A percentile compares a stretch with the other conserved stretches of the same genome.
These are phyloP conservation scores for Stachybotrys chartarum DNA, from an alignment of 2,329 filamentous ascomycete genomes.

Conservation along the genomic window DNA sequence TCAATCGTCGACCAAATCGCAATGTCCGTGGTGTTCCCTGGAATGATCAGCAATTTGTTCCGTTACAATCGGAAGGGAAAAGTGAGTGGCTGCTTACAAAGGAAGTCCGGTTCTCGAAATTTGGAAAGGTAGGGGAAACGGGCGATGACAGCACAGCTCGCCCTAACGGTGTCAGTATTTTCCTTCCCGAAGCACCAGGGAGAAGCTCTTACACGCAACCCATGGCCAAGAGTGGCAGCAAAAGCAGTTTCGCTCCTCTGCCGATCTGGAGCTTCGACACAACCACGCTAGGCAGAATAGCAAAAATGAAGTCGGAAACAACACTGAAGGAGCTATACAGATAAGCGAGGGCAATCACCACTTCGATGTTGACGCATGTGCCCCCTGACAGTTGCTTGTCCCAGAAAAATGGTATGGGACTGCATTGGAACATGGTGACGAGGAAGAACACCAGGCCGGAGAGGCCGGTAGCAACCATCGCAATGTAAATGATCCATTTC, in stretches of 20 bases:
- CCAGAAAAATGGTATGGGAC: slow-evolving; percentile 20
- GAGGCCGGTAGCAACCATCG: slow-evolving; percentile 17
- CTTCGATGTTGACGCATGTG: slow-evolving; percentile 21
- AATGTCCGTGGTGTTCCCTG: slow-evolving; percentile 28
- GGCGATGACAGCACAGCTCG: slow-evolving; percentile 30
- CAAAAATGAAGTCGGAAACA: slow-evolving; percentile 38
- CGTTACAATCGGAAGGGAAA: too few relatives aligned
- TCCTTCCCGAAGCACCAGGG: background rate
- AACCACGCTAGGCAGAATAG: slow-evolving; percentile 42
- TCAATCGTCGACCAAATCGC: slow-evolving; percentile 40
- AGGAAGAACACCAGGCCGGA: slow-evolving; percentile 22
- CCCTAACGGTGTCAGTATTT: slow-evolving; percentile 15
- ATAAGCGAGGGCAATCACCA: slow-evolving; percentile 39
- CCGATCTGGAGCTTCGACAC: slow-evolving; percentile 46
- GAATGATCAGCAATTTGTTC: background rate
- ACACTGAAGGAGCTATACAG: slow-evolving; percentile 39
- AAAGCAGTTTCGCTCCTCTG: slow-evolving; percentile 35
- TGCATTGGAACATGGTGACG: slow-evolving; percentile 21
- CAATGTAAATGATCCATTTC: slow-evolving; percentile 18
- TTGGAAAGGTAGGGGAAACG: slow-evolving; percentile 25
- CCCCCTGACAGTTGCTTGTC: slow-evolving; percentile 11
- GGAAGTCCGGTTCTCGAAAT: slow-evolving; percentile 27
- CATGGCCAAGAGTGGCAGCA: slow-evolving; percentile 44
- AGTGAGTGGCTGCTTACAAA: slow-evolving; percentile 19
- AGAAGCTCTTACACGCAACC: slow-evolving; percentile 34